phyloP scores from a whole-genome alignment of 306 rosid species.

The Hippophae gyantsensis region DNA sequence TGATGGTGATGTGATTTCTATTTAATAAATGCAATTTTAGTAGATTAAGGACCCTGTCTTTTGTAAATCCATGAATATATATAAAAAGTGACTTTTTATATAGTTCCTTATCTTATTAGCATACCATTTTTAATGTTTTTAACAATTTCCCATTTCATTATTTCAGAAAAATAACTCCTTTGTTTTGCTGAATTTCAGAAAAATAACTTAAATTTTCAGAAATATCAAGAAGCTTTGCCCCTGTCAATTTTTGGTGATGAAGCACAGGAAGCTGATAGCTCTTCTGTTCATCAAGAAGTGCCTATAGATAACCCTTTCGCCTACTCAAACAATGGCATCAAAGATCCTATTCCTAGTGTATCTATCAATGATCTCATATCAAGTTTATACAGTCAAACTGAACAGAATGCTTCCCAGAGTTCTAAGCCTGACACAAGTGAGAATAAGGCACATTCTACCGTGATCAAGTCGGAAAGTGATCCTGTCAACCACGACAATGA shows the following conservation, averaged over 20 bases:
- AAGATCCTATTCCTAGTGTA: slow-evolving; percentile 32
- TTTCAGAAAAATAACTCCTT: neutral
- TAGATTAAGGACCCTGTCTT: neutral
- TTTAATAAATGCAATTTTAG: neutral
- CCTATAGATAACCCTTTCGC: slow-evolving; percentile 27
- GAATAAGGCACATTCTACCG: slow-evolving; percentile 19
- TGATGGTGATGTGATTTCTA: neutral
- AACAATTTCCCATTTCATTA: neutral
- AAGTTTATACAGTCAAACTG: slow-evolving; percentile 69
- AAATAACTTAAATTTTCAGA: slow-evolving; percentile 26
- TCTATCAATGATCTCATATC: slow-evolving; percentile 66
- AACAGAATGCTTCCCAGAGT: slow-evolving; percentile 32
- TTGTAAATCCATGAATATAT: neutral
- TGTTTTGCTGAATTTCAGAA: slow-evolving; percentile 30
- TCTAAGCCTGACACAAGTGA: slow-evolving; percentile 36
- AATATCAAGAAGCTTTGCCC: slow-evolving; percentile 57
- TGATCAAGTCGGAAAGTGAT: slow-evolving; percentile 31
- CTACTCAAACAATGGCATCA: slow-evolving; percentile 21
- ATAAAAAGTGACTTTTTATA: too few species aligned
- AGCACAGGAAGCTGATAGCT: slow-evolving; percentile 35
- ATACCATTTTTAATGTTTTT: neutral
- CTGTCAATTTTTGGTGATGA: slow-evolving; percentile 69
- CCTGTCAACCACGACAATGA: slow-evolving; percentile 31
- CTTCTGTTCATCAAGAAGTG: slow-evolving; percentile 31
- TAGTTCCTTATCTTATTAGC: too few species aligned